Evolutionary conservation across 73 alveolate genomes (phyloP).

Genomic region (Halteria grandinella): DNA sequence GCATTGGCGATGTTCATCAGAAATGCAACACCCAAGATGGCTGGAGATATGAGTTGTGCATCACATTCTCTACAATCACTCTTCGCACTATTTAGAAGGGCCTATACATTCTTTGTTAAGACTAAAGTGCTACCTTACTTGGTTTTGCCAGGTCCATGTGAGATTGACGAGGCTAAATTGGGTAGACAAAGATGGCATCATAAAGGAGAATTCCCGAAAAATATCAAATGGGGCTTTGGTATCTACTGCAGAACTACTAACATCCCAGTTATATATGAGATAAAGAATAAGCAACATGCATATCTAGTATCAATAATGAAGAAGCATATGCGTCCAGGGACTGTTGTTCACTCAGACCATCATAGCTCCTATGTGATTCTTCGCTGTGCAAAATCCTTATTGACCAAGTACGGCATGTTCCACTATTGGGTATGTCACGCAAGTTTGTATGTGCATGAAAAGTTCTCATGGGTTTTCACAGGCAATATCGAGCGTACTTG

Average conservation of each 20-base stretch:
- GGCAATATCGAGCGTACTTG: constrained; percentile 44
- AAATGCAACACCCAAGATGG: constrained; percentile 51
- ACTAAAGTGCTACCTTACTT: constrained; percentile 35
- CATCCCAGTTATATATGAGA: constrained; percentile 41
- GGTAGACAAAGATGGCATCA: constrained; percentile 52
- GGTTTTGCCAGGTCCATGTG: constrained; percentile 38
- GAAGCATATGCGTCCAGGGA: constrained; percentile 42
- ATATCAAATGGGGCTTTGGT: constrained; percentile 44
- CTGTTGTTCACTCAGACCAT: constrained; percentile 48
- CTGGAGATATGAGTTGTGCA: constrained; percentile 54
- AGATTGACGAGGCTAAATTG: constrained; percentile 41
- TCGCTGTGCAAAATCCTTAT: constrained; percentile 22
- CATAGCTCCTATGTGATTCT: constrained; percentile 30
- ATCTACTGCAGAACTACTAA: constrained; percentile 36
- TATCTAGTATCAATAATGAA: constrained; percentile 40
- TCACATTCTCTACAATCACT: constrained; percentile 24
- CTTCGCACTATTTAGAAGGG: constrained; percentile 31
- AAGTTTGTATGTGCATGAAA: constrained; percentile 40
- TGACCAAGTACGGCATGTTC: constrained; percentile 33
- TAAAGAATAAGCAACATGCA: constrained; percentile 28
- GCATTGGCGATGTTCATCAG: constrained; percentile 41
- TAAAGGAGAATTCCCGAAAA: constrained; percentile 45
- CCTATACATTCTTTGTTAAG: constrained; percentile 31
- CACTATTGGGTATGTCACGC: constrained; percentile 48
- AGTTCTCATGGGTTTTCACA: constrained; percentile 30